These are phyloP conservation scores for Histomonas meleagridis DNA, from an alignment of 208 protist species.

Conservation along the genomic window DNA sequence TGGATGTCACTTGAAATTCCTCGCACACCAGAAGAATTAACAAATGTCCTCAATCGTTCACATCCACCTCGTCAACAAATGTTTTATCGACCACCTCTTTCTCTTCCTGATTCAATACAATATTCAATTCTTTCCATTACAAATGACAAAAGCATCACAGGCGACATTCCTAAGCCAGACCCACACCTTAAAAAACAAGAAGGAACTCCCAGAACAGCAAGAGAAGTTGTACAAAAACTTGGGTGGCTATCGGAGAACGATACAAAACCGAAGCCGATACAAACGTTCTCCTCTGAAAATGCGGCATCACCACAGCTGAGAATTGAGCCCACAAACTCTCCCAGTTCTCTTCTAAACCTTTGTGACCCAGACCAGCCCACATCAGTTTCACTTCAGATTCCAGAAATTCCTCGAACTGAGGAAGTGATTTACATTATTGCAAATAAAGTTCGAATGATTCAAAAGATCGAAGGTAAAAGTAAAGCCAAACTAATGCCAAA, in stretches of 20 bases:
- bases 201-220: background rate
- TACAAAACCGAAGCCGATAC: no score
- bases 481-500: background rate
- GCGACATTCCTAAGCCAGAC: background rate
- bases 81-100: background rate
- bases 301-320: no score
- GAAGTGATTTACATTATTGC: background rate
- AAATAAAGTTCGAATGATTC: conserved; percentile 16
- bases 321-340: no score
- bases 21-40: background rate
- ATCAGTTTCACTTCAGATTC: background rate
- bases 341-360: background rate
- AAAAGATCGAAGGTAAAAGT: conserved; percentile 24
- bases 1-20: background rate
- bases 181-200: background rate
- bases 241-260: no score
- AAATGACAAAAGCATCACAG: background rate
- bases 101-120: background rate
- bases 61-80: background rate
- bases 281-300: no score
- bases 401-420: conserved; percentile 4
- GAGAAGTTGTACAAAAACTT: no score
- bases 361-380: conserved; percentile 12
- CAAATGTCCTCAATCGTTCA: background rate
- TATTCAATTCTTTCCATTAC: background rate